Percentiles rank a stretch among this genome's conserved stretches.
phyloP scores from a whole-genome alignment of 2,329 filamentous ascomycete species.

The Xylariaceae sp. region DNA sequence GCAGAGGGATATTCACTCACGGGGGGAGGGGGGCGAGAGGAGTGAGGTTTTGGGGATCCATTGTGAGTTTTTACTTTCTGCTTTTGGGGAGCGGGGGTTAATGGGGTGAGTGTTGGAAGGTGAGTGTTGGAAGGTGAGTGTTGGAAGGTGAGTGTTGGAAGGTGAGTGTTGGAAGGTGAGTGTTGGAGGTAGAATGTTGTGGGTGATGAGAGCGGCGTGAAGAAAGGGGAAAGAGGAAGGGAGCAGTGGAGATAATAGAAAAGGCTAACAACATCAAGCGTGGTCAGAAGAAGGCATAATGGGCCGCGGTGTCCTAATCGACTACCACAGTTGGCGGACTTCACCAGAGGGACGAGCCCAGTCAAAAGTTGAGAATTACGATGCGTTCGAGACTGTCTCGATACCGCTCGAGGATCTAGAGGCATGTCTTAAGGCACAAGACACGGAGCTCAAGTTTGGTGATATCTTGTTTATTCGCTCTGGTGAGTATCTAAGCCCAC shows the following conservation, averaged over 20 bases:
- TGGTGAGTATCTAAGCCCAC: slow-evolving; percentile 13
- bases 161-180: neutral
- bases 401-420: slow-evolving; percentile 39
- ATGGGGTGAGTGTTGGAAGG: neutral
- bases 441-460: slow-evolving; percentile 46
- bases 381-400: slow-evolving; percentile 31
- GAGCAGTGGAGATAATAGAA: neutral
- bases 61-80: slow-evolving; percentile 2
- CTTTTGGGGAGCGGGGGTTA: too few species aligned
- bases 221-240: neutral
- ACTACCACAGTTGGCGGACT: slow-evolving; percentile 46
- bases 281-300: slow-evolving; percentile 53
- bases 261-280: slow-evolving; percentile 25
- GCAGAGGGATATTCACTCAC: slow-evolving; percentile 12
- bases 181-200: neutral
- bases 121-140: neutral
- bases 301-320: slow-evolving; percentile 51
- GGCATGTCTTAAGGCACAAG: slow-evolving; percentile 41
- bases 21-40: slow-evolving; percentile 9
- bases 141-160: neutral
- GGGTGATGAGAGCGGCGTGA: neutral
- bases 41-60: slow-evolving; percentile 14
- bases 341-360: slow-evolving; percentile 29
- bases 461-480: slow-evolving; percentile 49
- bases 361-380: slow-evolving; percentile 27